Evolutionary conservation across 768 basidiomycete species (phyloP), one percentile per base, ranked within the genome.

Genomic region (Mycena rebaudengoi): DNA sequence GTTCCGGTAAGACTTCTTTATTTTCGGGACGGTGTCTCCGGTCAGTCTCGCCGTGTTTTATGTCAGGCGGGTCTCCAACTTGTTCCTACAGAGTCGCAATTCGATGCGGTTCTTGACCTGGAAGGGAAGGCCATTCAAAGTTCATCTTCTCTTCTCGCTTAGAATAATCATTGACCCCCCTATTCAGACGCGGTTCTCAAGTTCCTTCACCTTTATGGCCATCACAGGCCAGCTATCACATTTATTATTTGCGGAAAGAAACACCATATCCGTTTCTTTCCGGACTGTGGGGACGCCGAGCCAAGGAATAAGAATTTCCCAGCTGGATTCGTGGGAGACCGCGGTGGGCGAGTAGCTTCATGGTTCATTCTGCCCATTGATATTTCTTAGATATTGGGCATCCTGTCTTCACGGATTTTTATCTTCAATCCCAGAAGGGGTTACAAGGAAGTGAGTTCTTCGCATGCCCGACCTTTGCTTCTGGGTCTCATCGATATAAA

Each of bases 381-480:
- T 8, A 18, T 37, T 14, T 8, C 5, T 21, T 5, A 46, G 55
- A 23, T 11, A 33, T 57, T 16, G 30, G 30, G 32, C 85, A 87
- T 68, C 87, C 87, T 0, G 75, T 82, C 0, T 86, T 87, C 66
- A 80, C 80, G 25, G 88, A 90, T 63, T 90, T 86, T 71, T 90
- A 89, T 69, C 78, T 90, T 3, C 86, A 86, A 56, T 86, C 85
- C 0, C 87, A 88, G 33, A 77, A 78, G 0, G 86, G 86, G 6
- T 62, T 88, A 0, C 76, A 83, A 41, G 87, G 83, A 58, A 85
- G 83, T 84, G 63, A 68, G 81, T n/a, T n/a, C n/a, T n/a, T n/a
- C n/a, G n/a, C n/a, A n/a, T n/a, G n/a, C n/a, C n/a, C 76, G 39
- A 10, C 30, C 52, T 14, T 37, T 28, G 60, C 3, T 51, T 2